Evolutionary conservation across 768 basidiomycete genomes (phyloP).

Genomic region (Mrakia blollopis): DNA sequence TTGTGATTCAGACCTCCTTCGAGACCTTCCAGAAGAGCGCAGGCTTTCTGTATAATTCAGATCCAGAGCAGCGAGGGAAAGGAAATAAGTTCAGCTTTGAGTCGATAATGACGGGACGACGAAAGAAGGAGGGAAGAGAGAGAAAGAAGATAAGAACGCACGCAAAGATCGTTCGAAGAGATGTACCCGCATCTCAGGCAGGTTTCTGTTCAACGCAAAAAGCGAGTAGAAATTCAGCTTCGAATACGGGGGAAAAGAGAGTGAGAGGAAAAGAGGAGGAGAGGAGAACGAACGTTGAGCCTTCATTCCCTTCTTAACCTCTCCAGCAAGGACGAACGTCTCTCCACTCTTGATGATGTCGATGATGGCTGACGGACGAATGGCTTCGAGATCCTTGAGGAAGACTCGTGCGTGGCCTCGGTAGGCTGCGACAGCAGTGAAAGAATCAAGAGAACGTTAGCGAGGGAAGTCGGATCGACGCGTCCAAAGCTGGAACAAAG

Average conservation of each 20-base stretch:
- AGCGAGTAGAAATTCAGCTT: not conserved
- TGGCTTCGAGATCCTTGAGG: conserved; percentile 90
- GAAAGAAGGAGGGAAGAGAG: not conserved
- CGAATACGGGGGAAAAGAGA: not conserved
- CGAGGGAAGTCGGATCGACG: not conserved
- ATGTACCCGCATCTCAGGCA: conserved; percentile 92
- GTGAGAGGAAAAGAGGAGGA: not conserved
- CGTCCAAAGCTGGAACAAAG: too few relatives aligned
- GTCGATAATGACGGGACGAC: too few relatives aligned
- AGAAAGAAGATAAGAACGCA: conserved; percentile 32
- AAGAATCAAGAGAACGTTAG: not conserved
- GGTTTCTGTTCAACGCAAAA: conserved; percentile 55
- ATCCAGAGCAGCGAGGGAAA: too few relatives aligned
- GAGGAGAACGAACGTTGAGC: conserved; percentile 63
- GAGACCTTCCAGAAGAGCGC: conserved; percentile 80
- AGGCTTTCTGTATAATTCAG: conserved; percentile 52
- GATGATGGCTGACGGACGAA: conserved; percentile 89
- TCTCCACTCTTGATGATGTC: conserved; percentile 98
- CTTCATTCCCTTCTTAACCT: conserved; percentile 77
- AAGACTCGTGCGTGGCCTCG: conserved; percentile 92
- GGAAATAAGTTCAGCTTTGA: too few relatives aligned
- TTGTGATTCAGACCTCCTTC: conserved; percentile 65
- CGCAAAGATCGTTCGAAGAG: conserved; percentile 77
- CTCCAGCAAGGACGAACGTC: conserved; percentile 77
- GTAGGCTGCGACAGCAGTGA: conserved; percentile 55